Evolutionary conservation across 2,329 filamentous ascomycete species (phyloP), one percentile per base, ranked within the genome.

Genomic region (Fusarium vanettenii): DNA sequence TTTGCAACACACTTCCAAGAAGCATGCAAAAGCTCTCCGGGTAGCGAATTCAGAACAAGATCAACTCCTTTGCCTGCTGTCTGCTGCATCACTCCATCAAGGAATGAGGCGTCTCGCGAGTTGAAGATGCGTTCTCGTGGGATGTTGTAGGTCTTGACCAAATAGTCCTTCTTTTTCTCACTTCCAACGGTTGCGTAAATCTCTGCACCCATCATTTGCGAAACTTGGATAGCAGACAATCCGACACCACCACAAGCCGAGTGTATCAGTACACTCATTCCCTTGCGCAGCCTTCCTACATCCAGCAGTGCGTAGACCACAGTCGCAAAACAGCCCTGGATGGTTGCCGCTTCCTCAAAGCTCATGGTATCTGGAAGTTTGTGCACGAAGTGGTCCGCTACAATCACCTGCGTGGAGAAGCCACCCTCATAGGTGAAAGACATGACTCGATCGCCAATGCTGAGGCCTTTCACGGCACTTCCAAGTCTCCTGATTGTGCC

Each of bases 1-100:
- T 72, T 66, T 1, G 84, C 81, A 16, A 86, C 70, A 52, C 81
- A 84, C 13, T 80, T 69, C 80, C 80, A 84, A 0, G 82, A 81
- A 2, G 80, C 77, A 0, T 71, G 76, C 0, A 85, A 67, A 2
- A 70, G 52, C 1, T 83, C 80, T 1, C 82, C 82, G 0, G 77
- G 66, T 0, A 83, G 70, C 0, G 79, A 81, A 65, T 84, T 84
- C 5, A 85, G 57, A 1, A 84, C 75, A 0, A 84, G 64, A 25
- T 85, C 79, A 2, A 85, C 80, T 2, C 84, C 84, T 6, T 62
- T 62, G 2, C 79, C 79, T 0, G 62, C 69, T 0, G 82, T 85
- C 2, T 70, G 43, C 1, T 60, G 27, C 66, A 78, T 76, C 7
- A 84, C 74, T 0, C 76, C 78, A 1, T 75, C 57, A 0, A 72